A percentile compares a stretch with the other conserved stretches of the same genome.
Evolutionary conservation across 129 eudicot species (phyloP).

Genomic region (Glebionis coronaria): DNA sequence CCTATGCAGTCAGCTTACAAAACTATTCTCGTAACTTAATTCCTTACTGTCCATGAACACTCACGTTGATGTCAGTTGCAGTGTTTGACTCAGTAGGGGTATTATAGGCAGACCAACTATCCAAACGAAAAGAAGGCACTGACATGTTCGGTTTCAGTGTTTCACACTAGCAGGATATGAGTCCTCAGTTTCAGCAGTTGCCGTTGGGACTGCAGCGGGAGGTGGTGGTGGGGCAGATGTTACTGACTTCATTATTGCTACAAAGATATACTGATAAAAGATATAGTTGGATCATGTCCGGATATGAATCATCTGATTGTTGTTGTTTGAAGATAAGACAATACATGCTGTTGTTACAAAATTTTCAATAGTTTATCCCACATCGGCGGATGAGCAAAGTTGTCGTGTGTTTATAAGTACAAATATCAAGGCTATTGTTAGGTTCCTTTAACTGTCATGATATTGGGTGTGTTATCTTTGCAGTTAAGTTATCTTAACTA

Average conservation of each 20-base stretch:
- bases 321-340: too few species aligned
- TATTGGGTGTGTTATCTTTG: too few species aligned
- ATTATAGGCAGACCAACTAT: slow-evolving; percentile 51
- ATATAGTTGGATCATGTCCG: too few species aligned
- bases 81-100: slow-evolving; percentile 41
- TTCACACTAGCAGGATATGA: slow-evolving; percentile 23
- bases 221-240: slow-evolving; percentile 27
- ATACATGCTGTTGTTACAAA: too few species aligned
- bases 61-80: slow-evolving; percentile 58
- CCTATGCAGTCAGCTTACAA: slow-evolving; percentile 14
- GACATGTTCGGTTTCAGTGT: slow-evolving; percentile 25
- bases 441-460: too few species aligned
- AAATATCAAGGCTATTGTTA: too few species aligned
- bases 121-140: slow-evolving; percentile 51
- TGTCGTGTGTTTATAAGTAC: too few species aligned
- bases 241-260: slow-evolving; percentile 33
- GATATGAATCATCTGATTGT: too few species aligned
- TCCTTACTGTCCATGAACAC: slow-evolving; percentile 32
- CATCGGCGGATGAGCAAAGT: too few species aligned
- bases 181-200: slow-evolving; percentile 44
- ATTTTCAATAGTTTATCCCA: too few species aligned
- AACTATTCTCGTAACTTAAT: slow-evolving; percentile 10
- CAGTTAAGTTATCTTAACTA: too few species aligned
- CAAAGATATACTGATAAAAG: too few species aligned
- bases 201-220: slow-evolving; percentile 32